Percentiles rank a stretch among this genome's conserved stretches.
phyloP scores from a whole-genome alignment of 257 asterid genomes.

The Fraxinus cuspidata region DNA sequence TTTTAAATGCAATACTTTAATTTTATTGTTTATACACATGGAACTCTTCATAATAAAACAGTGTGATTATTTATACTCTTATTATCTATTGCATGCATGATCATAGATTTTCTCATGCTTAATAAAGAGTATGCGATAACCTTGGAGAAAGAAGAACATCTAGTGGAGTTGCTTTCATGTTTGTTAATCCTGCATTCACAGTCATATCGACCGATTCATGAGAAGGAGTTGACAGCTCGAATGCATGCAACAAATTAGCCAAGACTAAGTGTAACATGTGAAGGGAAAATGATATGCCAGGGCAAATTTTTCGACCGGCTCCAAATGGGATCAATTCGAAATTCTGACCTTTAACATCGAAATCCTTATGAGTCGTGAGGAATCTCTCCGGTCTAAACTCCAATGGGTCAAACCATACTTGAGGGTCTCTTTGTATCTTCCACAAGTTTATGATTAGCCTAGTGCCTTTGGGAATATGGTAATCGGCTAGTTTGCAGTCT shows the following conservation, averaged over 20 bases:
- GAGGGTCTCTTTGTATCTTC: conserved; percentile 2
- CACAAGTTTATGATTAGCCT: neutral
- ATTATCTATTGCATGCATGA: too few relatives aligned
- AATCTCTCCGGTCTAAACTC: conserved; percentile 13
- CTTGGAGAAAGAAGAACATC: conserved; percentile 1
- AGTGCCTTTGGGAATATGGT: neutral
- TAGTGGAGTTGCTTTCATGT: conserved; percentile 15
- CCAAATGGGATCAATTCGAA: conserved; percentile 4
- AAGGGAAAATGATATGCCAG: neutral
- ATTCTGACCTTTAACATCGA: neutral
- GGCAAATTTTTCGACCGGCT: neutral
- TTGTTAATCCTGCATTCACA: conserved; percentile 5
- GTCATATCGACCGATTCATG: neutral
- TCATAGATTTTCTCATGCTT: too few relatives aligned
- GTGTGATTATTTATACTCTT: too few relatives aligned
- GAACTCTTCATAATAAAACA: too few relatives aligned
- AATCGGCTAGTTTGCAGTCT: neutral
- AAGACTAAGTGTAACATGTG: conserved; percentile 8
- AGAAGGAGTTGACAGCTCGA: neutral
- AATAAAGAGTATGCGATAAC: neutral
- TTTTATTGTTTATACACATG: too few relatives aligned
- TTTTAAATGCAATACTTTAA: too few relatives aligned
- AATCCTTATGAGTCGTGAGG: neutral
- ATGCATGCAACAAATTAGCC: conserved; percentile 6
- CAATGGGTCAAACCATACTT: neutral